Evolutionary conservation across 169 alveolate genomes (phyloP).

Genomic region (Plasmodium ovale): DNA sequence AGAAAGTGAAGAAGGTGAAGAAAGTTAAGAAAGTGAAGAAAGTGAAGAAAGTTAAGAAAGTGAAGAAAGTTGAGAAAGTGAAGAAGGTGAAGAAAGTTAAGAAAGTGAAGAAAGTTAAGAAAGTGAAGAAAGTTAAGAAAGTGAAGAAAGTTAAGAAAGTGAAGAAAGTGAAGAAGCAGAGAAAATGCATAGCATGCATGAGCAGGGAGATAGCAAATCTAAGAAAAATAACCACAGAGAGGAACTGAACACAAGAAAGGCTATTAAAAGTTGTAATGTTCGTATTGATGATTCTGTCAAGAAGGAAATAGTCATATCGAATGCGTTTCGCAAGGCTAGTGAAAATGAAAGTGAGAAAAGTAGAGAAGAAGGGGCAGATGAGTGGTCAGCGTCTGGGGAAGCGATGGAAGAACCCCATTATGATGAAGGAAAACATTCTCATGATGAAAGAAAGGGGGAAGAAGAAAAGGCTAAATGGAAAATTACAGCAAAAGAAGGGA

Average conservation of each 20-base stretch:
- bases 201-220: not conserved
- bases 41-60: no score
- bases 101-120: no score
- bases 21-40: no score
- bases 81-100: no score
- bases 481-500: not conserved
- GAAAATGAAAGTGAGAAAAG: not conserved
- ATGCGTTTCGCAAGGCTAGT: no score
- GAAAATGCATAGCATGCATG: not conserved
- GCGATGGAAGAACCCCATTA: no score
- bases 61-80: no score
- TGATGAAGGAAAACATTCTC: not conserved
- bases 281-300: not conserved
- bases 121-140: no score
- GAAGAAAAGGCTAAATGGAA: not conserved
- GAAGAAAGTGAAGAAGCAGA: not conserved
- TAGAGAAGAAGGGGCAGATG: not conserved
- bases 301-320: no score
- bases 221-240: not conserved
- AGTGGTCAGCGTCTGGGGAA: not conserved
- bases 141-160: no score
- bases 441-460: not conserved
- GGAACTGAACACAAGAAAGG: not conserved
- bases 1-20: no score
- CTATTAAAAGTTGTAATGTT: no score